These are phyloP conservation scores for Corymbia maculata DNA, from an alignment of 345 rosid genomes.

Conservation along the genomic window DNA sequence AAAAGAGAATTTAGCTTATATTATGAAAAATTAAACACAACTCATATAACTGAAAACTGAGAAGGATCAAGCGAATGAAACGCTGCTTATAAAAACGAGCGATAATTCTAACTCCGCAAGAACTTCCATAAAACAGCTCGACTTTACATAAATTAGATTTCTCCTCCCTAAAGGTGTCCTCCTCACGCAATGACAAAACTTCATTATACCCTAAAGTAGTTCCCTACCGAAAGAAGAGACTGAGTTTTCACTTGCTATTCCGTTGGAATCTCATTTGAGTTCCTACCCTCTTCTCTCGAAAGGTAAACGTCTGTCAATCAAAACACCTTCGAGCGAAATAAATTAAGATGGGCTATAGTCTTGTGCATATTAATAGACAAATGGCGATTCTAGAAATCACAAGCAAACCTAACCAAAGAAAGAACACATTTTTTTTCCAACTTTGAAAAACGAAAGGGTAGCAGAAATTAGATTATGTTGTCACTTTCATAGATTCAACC, in stretches of 20 bases:
- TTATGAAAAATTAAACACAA: background rate
- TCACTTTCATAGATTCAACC: background rate
- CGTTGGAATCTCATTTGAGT: background rate
- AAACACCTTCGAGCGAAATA: background rate
- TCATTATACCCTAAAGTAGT: background rate
- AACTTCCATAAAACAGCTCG: background rate
- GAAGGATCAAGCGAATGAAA: background rate
- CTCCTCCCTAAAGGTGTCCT: background rate
- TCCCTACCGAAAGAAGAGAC: background rate
- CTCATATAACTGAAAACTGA: background rate
- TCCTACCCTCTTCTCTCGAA: background rate
- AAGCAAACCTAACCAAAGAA: background rate
- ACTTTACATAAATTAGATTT: background rate
- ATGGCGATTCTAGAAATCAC: background rate
- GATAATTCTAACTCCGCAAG: background rate
- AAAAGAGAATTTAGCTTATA: background rate
- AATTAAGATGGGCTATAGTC: background rate
- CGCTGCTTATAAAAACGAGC: background rate
- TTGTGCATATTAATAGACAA: background rate
- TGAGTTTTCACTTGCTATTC: background rate
- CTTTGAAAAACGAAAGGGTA: background rate
- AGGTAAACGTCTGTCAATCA: background rate
- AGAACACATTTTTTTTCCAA: background rate
- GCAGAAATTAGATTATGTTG: background rate
- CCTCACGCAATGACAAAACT: background rate